Evolutionary conservation across 306 rosid genomes (phyloP), one percentile per base, ranked within the genome.

Genomic region (Lagenaria siceraria): DNA sequence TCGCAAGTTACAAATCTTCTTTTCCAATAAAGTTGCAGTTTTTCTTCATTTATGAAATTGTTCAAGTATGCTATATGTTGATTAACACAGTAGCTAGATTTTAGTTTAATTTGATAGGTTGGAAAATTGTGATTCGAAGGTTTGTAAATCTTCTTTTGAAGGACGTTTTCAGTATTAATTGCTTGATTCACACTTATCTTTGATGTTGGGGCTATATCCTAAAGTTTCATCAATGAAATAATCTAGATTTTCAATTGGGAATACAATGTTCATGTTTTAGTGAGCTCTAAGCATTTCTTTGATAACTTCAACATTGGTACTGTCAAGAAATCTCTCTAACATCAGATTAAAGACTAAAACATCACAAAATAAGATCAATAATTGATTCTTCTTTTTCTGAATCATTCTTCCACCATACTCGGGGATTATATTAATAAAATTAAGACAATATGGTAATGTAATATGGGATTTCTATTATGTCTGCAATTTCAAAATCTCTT

Each of bases 21-120:
- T 25, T 46, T 24, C 14, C 21, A 48, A 71, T 46, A 5, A 46
- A 7, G 38, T 48, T 25, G 59, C 36, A 48, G 8, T 71, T 48
- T 71, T 46, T 71, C 76, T 71, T 48, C 56, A 71, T 71, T 48
- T 48, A 27, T 14, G 76, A 71, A 71, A 27, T 48, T 71, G 27
- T 27, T 25, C 59, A 8, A 48, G 42, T 49, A 49, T 71, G 59
- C 18, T 24, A 17, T 18, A 27, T 70, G 76, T 71, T 46, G 25
- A 71, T 71, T 43, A 71, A 71, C 40, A 71, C 18, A 8, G 36
- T 71, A 27, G 25, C 9, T 17, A 24, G 24, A 17, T 4, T 25
- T 71, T 25, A 7, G 56, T 71, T 4, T 71, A 52, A 48, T 71
- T 71, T 71, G 59, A 4, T 71, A 24, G 25, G 76, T 46, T 46